Evolutionary conservation across 805 yeast genomes (phyloP).

Genomic region (Metschnikowia cerradonensis): DNA sequence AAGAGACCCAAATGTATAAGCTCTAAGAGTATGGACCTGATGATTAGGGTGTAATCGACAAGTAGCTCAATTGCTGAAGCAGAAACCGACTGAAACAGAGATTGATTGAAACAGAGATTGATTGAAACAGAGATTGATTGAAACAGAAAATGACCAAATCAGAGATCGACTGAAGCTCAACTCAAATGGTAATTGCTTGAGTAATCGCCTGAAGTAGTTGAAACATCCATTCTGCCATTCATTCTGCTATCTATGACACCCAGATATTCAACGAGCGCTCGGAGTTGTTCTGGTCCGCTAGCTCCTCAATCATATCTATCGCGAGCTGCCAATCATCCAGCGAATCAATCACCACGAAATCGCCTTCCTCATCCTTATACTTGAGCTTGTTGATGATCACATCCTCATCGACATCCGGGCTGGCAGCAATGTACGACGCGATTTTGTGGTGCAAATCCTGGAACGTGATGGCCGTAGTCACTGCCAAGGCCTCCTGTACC

Average conservation of each 20-base stretch:
- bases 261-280: constrained; percentile 34
- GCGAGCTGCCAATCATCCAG: constrained; percentile 90
- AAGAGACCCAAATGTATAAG: too few species aligned
- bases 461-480: constrained; percentile 28
- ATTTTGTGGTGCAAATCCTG: constrained; percentile 63
- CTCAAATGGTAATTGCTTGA: too few species aligned
- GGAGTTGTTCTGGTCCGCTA: constrained; percentile 17
- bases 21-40: too few species aligned
- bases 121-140: too few species aligned
- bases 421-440: constrained; percentile 43
- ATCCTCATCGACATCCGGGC: constrained; percentile 51
- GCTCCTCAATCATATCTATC: constrained; percentile 51
- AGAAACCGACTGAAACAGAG: too few species aligned
- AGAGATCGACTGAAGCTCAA: too few species aligned
- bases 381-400: constrained; percentile 55
- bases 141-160: too few species aligned
- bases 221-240: too few species aligned
- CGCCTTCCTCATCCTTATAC: constrained; percentile 95
- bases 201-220: too few species aligned
- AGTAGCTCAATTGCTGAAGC: too few species aligned
- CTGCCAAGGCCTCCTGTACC: constrained; percentile 25
- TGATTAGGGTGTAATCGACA: too few species aligned
- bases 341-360: constrained; percentile 76
- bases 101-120: too few species aligned
- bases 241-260: constrained; percentile 28